Base-by-base conservation (phyloP, 192 early-diverging fungal species). In the Allomyces arbusculus region DNA sequence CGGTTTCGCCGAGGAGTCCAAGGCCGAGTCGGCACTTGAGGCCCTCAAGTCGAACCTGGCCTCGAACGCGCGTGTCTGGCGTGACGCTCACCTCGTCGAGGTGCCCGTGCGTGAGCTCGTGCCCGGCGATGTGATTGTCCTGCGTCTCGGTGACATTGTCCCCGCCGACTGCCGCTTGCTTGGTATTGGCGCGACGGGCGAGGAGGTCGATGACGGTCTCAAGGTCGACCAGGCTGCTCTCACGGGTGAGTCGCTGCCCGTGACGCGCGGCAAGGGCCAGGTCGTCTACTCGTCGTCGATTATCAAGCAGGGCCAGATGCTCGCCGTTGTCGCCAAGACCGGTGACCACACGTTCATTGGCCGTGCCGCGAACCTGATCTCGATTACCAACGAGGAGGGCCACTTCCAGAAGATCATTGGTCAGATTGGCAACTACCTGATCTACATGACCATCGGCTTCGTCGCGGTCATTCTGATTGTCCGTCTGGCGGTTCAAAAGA, bases 331-430 rank as follows among this genome's bases (percentile, higher is more conserved):
- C 24, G 86, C 82, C 68, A 94, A 94, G 77, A 97, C 94, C 22
- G 94, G 91, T 50, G 77, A 82, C 44, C 78, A 92, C 74, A 96
- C 93, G n/a, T 96, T 89, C 75, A 92, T 96, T 69, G 93, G 93
- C 24, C 87, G 93, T 65, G 91, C 93, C 7, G 91, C 93, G 26
- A 90, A 89, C 75, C 74, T 96, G 67, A 94, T 94, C 74, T 86
- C 89, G 14, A 89, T 90, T 66, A 94, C 92, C 63, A 82, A 83
- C 64, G 94, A 96, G 72, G 82, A 89, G 75, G 94, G 94, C 65
- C 94, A 96, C 75, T 96, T 96, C 80, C 94, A 96, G 72, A 96
- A 94, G 77, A 82, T 94, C 63, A 87, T 94, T 80, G 89, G 87
- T 73, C 75, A 80, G 64, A 94, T 96, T 68, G 94, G 94, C 23